Percentiles rank a stretch among this genome's conserved stretches.
Evolutionary conservation across 371 early-diverging fungal genomes (phyloP).

Genomic region (Rhizopus arrhizus): DNA sequence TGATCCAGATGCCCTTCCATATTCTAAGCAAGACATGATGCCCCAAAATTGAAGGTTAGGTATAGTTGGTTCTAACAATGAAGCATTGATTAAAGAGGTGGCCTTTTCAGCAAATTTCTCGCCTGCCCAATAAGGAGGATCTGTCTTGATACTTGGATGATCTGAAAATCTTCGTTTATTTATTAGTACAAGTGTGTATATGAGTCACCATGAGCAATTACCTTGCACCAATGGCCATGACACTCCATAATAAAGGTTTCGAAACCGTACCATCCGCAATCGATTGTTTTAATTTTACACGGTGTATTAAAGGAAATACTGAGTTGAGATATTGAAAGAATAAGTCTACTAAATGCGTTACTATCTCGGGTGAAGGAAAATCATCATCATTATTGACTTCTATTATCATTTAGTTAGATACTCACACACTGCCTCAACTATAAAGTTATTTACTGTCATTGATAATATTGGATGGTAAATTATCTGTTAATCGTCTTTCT

Average conservation of each 20-base stretch:
- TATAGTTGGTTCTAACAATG: conserved; percentile 55
- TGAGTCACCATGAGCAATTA: conserved; percentile 6
- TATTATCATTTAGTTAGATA: background rate
- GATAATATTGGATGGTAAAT: background rate
- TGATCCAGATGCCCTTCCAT: conserved; percentile 64
- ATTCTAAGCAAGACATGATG: conserved; percentile 61
- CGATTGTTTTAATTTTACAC: conserved; percentile 32
- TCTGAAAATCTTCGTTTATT: conserved; percentile 42
- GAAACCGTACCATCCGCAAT: conserved; percentile 40
- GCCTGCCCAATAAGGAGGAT: conserved; percentile 52
- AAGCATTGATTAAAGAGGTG: conserved; percentile 39
- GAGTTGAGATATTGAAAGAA: conserved; percentile 63
- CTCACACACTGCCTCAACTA: background rate
- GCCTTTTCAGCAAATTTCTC: conserved; percentile 52
- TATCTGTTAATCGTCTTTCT: conserved; percentile 55
- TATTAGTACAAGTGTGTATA: background rate
- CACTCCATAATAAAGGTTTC: conserved; percentile 46
- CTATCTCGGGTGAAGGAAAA: conserved; percentile 51
- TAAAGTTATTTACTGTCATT: background rate
- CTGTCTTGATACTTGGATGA: conserved; percentile 44
- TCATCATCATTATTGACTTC: conserved; percentile 18
- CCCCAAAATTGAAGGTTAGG: conserved; percentile 63
- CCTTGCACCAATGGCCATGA: conserved; percentile 54
- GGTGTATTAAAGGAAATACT: conserved; percentile 61
- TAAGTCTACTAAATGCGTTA: conserved; percentile 57